Conservation (phyloP, 2,329 filamentous ascomycete species). For the Scytalidium lignicola region DNA sequence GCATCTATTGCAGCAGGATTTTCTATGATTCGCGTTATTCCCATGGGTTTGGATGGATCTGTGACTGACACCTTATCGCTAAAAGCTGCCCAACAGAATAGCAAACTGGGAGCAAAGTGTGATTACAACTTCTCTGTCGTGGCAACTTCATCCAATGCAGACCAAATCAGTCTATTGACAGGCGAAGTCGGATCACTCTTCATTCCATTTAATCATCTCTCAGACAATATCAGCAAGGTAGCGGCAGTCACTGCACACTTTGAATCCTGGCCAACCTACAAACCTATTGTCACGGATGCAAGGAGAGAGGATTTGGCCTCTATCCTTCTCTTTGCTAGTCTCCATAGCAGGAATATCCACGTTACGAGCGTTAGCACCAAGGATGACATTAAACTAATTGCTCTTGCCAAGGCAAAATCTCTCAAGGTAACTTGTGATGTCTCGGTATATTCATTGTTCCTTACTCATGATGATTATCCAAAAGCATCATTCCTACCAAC, state of each 20-base stretch:
- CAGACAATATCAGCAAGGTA: constrained; percentile 79
- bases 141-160: constrained; percentile 67
- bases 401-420: constrained; percentile 75
- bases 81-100: constrained; percentile 67
- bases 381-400: constrained; percentile 73
- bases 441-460: constrained; percentile 72
- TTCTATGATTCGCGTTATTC: constrained; percentile 76
- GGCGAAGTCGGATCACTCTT: constrained; percentile 74
- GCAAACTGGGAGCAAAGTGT: constrained; percentile 61
- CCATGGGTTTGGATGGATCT: constrained; percentile 65
- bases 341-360: constrained; percentile 73
- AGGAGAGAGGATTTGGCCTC: constrained; percentile 78
- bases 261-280: constrained; percentile 69
- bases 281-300: constrained; percentile 77
- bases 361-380: constrained; percentile 77
- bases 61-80: constrained; percentile 69
- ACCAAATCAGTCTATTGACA: constrained; percentile 68
- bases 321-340: constrained; percentile 69
- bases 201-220: constrained; percentile 74
- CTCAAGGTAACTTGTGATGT: constrained; percentile 78
- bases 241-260: constrained; percentile 76
- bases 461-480: constrained; percentile 66
- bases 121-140: constrained; percentile 78
- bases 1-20: constrained; percentile 71
- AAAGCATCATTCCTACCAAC: constrained; percentile 63